Conservation (phyloP, 164 flowering plant genomes). For the Piper longum region DNA sequence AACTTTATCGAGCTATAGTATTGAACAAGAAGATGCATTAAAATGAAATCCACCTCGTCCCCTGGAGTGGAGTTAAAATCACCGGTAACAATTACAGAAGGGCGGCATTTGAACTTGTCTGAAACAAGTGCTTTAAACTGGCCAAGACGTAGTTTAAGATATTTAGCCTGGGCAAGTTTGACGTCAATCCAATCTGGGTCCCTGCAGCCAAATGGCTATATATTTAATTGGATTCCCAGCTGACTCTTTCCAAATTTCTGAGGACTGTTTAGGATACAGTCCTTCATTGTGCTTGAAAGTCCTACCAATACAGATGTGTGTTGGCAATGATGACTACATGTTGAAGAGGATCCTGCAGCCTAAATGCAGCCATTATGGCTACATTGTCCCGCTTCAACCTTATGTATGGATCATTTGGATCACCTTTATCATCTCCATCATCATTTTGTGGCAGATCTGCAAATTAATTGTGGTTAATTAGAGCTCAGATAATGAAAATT, state of each 20-base stretch:
- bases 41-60: conserved; percentile 48
- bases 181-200: conserved; percentile 96
- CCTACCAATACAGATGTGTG: conserved; percentile 92
- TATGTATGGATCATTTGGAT: conserved; percentile 73
- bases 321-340: conserved; percentile 67
- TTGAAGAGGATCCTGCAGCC: conserved; percentile 33
- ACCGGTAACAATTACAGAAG: conserved; percentile 65
- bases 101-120: conserved; percentile 39
- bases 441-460: conserved; percentile 20
- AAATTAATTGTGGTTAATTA: conserved; percentile 2
- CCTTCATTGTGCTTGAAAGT: background rate
- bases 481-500: too few relatives aligned
- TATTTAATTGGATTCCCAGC: background rate
- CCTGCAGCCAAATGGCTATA: conserved; percentile 22
- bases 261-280: background rate
- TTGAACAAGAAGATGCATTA: background rate
- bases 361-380: conserved; percentile 81
- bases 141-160: conserved; percentile 55
- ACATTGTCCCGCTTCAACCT: conserved; percentile 94
- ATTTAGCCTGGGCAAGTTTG: conserved; percentile 89
- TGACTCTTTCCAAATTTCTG: background rate
- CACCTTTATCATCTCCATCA: conserved; percentile 32
- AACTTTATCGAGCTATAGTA: background rate
- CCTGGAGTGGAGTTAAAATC: conserved; percentile 97
- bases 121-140: conserved; percentile 42